phyloP scores from a whole-genome alignment of 2,329 filamentous ascomycete species.

The Sordariomycetes sp. region DNA sequence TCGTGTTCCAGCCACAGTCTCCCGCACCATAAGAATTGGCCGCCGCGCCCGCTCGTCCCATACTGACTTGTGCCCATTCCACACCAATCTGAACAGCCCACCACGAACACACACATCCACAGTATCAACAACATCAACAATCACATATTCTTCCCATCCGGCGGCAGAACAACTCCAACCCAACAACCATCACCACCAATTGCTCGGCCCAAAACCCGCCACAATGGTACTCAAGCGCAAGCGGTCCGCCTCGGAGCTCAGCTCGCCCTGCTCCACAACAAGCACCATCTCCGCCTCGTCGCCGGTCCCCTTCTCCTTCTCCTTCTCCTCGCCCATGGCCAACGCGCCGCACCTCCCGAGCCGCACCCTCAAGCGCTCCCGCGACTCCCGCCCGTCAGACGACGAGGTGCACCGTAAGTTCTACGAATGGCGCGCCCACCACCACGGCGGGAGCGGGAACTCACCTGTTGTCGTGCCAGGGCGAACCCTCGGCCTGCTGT shows the following conservation, averaged over 20 bases:
- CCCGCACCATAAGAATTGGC: neutral
- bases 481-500: conserved; percentile 47
- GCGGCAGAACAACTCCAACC: too few species aligned
- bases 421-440: neutral
- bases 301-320: conserved; percentile 25
- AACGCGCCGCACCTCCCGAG: conserved; percentile 32
- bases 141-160: neutral
- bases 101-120: neutral
- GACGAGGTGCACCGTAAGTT: conserved; percentile 42
- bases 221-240: conserved; percentile 52
- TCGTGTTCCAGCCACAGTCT: neutral
- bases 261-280: conserved; percentile 1
- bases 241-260: conserved; percentile 47
- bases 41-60: neutral
- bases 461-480: conserved; percentile 22
- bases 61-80: neutral
- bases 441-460: neutral
- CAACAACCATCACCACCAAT: neutral
- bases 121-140: neutral
- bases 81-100: neutral
- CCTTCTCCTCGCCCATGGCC: conserved; percentile 14
- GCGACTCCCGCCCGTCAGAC: conserved; percentile 47
- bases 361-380: conserved; percentile 51
- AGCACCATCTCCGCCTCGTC: neutral
- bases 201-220: neutral